These are phyloP conservation scores for Botrytis hyacinthi DNA, from an alignment of 2,329 filamentous ascomycete genomes.

Conservation along the genomic window DNA sequence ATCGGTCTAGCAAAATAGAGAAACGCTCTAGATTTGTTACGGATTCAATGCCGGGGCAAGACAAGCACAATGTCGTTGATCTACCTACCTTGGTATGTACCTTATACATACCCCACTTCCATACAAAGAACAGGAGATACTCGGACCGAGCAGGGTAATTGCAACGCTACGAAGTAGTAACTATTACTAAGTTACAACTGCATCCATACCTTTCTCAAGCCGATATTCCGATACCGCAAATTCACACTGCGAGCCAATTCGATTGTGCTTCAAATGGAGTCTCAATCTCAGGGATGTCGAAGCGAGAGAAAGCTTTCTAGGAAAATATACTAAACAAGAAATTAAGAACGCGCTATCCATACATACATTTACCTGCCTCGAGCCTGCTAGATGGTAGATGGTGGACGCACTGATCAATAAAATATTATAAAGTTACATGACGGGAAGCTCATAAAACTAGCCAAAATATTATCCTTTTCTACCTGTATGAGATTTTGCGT, in stretches of 20 bases:
- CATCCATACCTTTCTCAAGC: background rate
- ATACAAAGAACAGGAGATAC: background rate
- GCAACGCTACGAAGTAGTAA: background rate
- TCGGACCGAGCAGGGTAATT: constrained; percentile 11
- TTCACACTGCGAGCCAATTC: background rate
- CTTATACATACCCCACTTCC: background rate
- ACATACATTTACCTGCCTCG: background rate
- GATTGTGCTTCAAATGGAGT: background rate
- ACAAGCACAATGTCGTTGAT: background rate
- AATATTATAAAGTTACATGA: constrained; percentile 18
- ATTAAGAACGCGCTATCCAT: background rate
- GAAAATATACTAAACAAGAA: background rate
- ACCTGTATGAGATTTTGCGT: background rate
- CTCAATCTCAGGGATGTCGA: constrained; percentile 9
- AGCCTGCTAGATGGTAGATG: background rate
- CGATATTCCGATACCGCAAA: constrained; percentile 12
- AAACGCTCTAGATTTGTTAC: background rate
- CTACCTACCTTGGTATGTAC: background rate
- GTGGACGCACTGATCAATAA: constrained; percentile 3
- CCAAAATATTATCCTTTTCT: constrained; percentile 6
- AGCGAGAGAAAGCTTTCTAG: constrained; percentile 9
- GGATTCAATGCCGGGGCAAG: background rate
- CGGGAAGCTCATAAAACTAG: constrained; percentile 15
- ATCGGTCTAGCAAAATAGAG: background rate
- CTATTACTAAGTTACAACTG: background rate